Conservation (phyloP, 371 early-diverging fungal species). For the Amoeboaphelidium occidentale region DNA sequence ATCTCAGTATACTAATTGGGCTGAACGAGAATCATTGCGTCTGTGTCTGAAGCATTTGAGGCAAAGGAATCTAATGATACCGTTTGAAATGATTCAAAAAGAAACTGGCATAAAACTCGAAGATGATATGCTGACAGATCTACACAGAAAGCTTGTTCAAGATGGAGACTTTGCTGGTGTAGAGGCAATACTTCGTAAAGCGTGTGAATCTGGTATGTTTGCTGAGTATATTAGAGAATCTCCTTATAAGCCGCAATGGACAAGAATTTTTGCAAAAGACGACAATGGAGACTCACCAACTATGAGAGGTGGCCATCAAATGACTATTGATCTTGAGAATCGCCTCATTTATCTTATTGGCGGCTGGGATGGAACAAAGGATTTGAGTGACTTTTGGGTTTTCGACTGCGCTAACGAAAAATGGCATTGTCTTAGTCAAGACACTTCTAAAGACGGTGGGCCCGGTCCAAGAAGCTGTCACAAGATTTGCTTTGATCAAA, state of each 20-base stretch:
- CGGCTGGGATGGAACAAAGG: constrained; percentile 78
- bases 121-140: constrained; percentile 41
- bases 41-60: constrained; percentile 70
- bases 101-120: constrained; percentile 39
- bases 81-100: constrained; percentile 35
- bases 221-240: constrained; percentile 31
- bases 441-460: constrained; percentile 32
- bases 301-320: constrained; percentile 83
- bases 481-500: constrained; percentile 62
- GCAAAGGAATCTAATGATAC: constrained; percentile 41
- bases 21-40: constrained; percentile 49
- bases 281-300: constrained; percentile 9
- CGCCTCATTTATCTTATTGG: constrained; percentile 70
- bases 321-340: constrained; percentile 52
- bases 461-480: constrained; percentile 81
- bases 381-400: constrained; percentile 78
- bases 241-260: constrained; percentile 48
- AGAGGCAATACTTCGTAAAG: constrained; percentile 35
- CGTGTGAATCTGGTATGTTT: constrained; percentile 31
- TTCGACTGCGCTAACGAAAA: constrained; percentile 24
- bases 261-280: constrained; percentile 17
- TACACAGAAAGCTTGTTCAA: constrained; percentile 29
- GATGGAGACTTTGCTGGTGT: constrained; percentile 40
- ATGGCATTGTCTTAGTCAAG: constrained; percentile 48
- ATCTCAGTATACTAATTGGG: background rate